Conservation (phyloP, 1,284 basidiomycete genomes). For the Moniliophthora roreri region DNA sequence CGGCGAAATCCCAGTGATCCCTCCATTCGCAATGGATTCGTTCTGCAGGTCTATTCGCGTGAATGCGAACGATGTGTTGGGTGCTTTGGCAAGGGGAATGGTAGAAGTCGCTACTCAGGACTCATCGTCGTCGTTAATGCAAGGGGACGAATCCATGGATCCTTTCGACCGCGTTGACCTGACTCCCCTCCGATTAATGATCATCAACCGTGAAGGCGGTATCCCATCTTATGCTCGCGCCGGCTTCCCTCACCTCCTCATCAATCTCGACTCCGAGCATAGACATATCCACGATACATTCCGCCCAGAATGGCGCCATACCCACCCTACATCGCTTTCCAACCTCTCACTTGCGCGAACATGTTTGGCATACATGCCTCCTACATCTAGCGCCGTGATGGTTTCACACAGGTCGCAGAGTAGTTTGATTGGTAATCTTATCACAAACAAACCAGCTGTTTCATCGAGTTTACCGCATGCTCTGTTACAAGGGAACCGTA, state of each 20-base stretch:
- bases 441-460: constrained; percentile 97
- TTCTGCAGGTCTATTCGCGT: constrained; percentile 86
- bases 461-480: constrained; percentile 95
- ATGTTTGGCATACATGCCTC: constrained; percentile 93
- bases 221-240: constrained; percentile 96
- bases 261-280: constrained; percentile 92
- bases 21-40: constrained; percentile 93
- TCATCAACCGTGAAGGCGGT: constrained; percentile 97
- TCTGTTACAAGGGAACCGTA: constrained; percentile 80
- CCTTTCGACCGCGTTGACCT: too few relatives aligned
- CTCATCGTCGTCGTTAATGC: constrained; percentile 35
- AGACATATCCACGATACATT: constrained; percentile 88
- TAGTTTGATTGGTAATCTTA: constrained; percentile 94
- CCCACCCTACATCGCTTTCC: constrained; percentile 84
- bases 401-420: constrained; percentile 97
- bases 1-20: constrained; percentile 94
- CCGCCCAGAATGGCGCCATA: constrained; percentile 70
- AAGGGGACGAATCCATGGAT: constrained; percentile 34
- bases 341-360: constrained; percentile 88
- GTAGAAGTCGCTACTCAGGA: constrained; percentile 51
- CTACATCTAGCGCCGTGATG: constrained; percentile 90
- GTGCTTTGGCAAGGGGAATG: constrained; percentile 89
- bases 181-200: constrained; percentile 92
- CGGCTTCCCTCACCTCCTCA: constrained; percentile 93
- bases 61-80: constrained; percentile 89